Conservation (phyloP, 2,329 filamentous ascomycete species). For the Phialophora expanda region DNA sequence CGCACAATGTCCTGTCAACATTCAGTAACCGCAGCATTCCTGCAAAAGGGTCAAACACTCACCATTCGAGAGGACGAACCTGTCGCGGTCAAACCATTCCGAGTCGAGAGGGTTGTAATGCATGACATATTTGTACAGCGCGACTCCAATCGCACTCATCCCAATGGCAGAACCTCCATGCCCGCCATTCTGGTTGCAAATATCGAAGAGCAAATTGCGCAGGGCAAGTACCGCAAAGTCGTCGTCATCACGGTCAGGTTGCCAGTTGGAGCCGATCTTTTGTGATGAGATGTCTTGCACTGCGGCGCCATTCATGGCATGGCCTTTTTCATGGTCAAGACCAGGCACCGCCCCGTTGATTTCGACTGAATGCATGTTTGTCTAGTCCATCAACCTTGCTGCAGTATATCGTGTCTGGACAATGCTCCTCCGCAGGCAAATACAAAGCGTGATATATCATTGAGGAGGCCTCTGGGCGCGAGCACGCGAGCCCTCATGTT, state of each 20-base stretch:
- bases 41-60: background rate
- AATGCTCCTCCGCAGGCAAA: no score
- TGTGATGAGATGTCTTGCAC: no score
- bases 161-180: conserved; percentile 47
- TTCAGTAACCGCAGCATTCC: no score
- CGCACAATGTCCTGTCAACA: conserved; percentile 11
- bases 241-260: conserved; percentile 3
- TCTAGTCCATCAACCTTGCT: no score
- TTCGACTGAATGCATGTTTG: no score
- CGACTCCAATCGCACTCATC: conserved; percentile 53
- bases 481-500: no score
- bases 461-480: no score
- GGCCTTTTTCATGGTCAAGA: no score
- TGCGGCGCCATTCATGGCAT: no score
- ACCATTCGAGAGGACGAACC: conserved; percentile 66
- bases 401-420: no score
- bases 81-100: conserved; percentile 65
- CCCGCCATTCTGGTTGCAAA: conserved; percentile 41
- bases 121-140: conserved; percentile 53
- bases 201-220: conserved; percentile 11
- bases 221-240: conserved; percentile 8
- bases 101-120: conserved; percentile 57
- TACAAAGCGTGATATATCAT: no score
- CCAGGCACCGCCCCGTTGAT: no score
- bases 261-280: background rate